phyloP scores from a whole-genome alignment of 768 basidiomycete species.

The Porphyrellus cyaneotinctus region DNA sequence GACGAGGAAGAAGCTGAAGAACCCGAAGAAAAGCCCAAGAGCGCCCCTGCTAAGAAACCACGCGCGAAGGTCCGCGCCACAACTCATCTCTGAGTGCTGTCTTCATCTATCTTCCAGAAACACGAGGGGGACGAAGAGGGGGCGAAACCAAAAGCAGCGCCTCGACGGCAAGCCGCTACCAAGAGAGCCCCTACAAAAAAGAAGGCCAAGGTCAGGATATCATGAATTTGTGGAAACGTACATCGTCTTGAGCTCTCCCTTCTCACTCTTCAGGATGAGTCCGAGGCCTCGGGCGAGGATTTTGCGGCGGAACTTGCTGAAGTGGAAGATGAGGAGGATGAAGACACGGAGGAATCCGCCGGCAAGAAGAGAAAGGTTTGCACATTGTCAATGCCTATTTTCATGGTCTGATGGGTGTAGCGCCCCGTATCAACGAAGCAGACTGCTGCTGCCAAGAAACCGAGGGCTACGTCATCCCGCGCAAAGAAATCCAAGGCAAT shows the following conservation, averaged over 20 bases:
- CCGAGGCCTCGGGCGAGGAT: constrained; percentile 45
- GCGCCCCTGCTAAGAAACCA: constrained; percentile 33
- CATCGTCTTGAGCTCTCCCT: neutral
- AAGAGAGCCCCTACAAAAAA: constrained; percentile 49
- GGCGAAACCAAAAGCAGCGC: constrained; percentile 48
- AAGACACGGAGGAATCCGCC: constrained; percentile 31
- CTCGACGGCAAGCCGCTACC: constrained; percentile 40
- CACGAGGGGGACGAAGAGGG: constrained; percentile 30
- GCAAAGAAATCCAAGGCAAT: constrained; percentile 43
- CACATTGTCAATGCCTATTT: neutral
- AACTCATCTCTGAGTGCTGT: constrained; percentile 2
- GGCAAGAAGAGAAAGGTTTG: constrained; percentile 72
- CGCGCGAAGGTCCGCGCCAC: constrained; percentile 33
- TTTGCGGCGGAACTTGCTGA: constrained; percentile 42
- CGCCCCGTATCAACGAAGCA: constrained; percentile 44
- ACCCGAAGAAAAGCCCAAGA: constrained; percentile 28
- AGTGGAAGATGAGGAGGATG: constrained; percentile 48
- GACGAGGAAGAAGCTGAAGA: constrained; percentile 34
- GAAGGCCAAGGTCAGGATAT: constrained; percentile 36
- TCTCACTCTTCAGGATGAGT: constrained; percentile 24
- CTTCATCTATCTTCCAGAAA: constrained; percentile 26
- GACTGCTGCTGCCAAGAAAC: constrained; percentile 40
- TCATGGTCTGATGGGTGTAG: constrained; percentile 24
- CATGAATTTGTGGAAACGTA: neutral
- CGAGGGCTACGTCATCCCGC: constrained; percentile 26